Conservation (phyloP, 106 monocot genomes). For the Alisma plantagoaquatica region DNA sequence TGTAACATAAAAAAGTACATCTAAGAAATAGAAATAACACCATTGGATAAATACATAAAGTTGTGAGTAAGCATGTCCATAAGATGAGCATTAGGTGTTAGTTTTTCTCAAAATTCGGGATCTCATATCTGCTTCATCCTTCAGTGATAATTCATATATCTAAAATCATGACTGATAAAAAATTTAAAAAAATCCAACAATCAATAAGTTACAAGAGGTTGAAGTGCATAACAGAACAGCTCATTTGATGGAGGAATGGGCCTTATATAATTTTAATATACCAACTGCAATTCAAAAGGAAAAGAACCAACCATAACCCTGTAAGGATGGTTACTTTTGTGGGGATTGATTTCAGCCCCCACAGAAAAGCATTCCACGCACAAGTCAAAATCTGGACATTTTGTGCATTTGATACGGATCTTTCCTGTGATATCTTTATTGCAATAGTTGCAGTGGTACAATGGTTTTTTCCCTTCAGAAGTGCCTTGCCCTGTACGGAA, state of each 20-base stretch:
- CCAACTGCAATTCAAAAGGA: neutral
- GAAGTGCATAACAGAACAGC: neutral
- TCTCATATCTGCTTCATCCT: no score
- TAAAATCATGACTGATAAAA: neutral
- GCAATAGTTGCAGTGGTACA: no score
- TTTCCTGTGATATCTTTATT: conserved; percentile 94
- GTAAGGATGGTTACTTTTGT: conserved; percentile 89
- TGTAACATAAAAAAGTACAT: no score
- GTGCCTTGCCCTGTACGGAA: conserved; percentile 36
- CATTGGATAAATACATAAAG: no score
- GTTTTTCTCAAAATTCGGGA: no score
- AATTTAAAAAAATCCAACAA: neutral
- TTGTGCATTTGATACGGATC: conserved; percentile 85
- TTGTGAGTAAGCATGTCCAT: no score
- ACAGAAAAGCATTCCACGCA: no score
- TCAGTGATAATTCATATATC: no score
- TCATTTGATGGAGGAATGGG: neutral
- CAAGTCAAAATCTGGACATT: conserved; percentile 88
- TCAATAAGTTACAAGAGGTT: neutral
- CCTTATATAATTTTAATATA: neutral
- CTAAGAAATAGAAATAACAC: no score
- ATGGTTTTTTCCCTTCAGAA: conserved; percentile 67
- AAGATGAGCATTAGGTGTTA: no score
- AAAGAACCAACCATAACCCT: conserved; percentile 70
- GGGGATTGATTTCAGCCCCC: conserved; percentile 85